These are phyloP conservation scores for Monilinia laxa DNA, from an alignment of 2,329 filamentous ascomycete species.

Conservation along the genomic window DNA sequence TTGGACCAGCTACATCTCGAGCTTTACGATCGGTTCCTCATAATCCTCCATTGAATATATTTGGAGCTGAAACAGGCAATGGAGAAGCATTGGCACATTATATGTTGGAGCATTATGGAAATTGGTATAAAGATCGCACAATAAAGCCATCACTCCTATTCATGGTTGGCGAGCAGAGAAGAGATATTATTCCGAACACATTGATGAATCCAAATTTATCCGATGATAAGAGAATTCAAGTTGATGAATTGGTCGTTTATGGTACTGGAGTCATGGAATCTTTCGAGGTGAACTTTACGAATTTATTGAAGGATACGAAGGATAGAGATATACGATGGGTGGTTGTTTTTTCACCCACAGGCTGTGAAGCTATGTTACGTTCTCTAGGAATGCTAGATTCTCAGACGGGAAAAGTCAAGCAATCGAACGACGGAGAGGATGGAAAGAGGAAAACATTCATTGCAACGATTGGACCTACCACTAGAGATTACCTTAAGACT, in stretches of 20 bases:
- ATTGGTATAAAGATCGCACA: constrained; percentile 47
- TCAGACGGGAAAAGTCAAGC: constrained; percentile 44
- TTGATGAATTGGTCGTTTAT: constrained; percentile 83
- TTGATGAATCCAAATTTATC: constrained; percentile 61
- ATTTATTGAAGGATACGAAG: constrained; percentile 49
- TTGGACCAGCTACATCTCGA: constrained; percentile 77
- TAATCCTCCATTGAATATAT: constrained; percentile 57
- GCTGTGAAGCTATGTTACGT: constrained; percentile 60
- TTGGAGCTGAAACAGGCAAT: constrained; percentile 80
- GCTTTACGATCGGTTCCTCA: constrained; percentile 61
- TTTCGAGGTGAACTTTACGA: constrained; percentile 67
- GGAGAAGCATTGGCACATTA: constrained; percentile 75
- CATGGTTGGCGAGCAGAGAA: constrained; percentile 82
- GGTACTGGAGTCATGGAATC: constrained; percentile 78
- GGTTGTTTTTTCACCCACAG: constrained; percentile 70
- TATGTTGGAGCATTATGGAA: constrained; percentile 75
- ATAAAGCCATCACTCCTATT: constrained; percentile 70
- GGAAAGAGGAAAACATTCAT: constrained; percentile 57
- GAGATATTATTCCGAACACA: constrained; percentile 85
- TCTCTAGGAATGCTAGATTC: constrained; percentile 53
- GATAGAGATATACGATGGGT: constrained; percentile 59
- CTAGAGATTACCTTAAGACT: constrained; percentile 67
- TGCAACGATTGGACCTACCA: constrained; percentile 92
- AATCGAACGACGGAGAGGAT: constrained; percentile 15
- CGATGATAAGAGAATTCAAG: constrained; percentile 54